These are phyloP conservation scores for Corynascus novoguineensis DNA, from an alignment of 495 filamentous ascomycete genomes.

Conservation along the genomic window DNA sequence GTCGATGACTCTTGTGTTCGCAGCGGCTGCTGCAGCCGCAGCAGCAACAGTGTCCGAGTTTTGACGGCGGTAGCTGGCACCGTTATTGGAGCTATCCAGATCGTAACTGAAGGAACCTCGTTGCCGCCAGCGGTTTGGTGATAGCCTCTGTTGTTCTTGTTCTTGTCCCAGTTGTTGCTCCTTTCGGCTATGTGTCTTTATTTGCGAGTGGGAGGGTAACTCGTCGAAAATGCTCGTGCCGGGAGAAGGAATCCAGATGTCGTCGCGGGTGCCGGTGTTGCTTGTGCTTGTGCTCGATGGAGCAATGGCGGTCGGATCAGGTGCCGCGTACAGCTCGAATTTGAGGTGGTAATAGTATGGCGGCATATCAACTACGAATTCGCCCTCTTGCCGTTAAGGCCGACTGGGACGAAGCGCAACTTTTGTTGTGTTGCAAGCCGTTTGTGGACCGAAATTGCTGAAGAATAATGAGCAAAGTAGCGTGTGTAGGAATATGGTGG, in stretches of 20 bases:
- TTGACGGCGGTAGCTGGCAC: too few species aligned
- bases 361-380: constrained; percentile 46
- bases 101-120: too few species aligned
- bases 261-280: not conserved
- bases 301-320: constrained; percentile 28
- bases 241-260: constrained; percentile 37
- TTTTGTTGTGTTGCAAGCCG: not conserved
- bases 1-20: constrained; percentile 33
- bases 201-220: constrained; percentile 39
- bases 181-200: not conserved
- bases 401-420: not conserved
- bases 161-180: not conserved
- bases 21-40: too few species aligned
- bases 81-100: too few species aligned
- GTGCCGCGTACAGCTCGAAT: constrained; percentile 69
- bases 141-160: not conserved
- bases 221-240: constrained; percentile 41
- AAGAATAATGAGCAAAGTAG: not conserved
- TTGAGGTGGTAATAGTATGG: constrained; percentile 88
- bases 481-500: not conserved
- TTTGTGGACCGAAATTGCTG: not conserved
- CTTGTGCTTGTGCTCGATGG: not conserved
- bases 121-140: not conserved
- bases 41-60: too few species aligned
- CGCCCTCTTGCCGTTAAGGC: not conserved